Conservation (phyloP, 108 stramenopile genomes). For the Fistulifera pelliculosa region DNA sequence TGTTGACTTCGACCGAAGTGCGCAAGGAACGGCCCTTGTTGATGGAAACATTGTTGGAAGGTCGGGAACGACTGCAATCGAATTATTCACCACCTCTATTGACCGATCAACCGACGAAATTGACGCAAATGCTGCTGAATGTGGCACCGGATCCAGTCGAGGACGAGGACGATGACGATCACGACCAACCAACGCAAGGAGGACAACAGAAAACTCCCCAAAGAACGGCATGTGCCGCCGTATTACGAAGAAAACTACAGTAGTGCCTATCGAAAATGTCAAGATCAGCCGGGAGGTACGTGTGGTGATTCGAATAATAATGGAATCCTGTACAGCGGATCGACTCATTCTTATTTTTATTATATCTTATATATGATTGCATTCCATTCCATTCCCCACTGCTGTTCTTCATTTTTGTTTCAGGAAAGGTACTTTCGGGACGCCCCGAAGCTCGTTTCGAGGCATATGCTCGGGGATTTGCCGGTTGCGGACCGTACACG, state of each 20-base stretch:
- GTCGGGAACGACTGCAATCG: conserved; percentile 45
- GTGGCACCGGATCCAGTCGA: conserved; percentile 18
- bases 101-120: conserved; percentile 16
- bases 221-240: conserved; percentile 7
- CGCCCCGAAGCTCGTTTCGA: conserved; percentile 73
- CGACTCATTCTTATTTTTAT: background rate
- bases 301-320: background rate
- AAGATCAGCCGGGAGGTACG: conserved; percentile 73
- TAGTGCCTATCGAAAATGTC: conserved; percentile 67
- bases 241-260: conserved; percentile 58
- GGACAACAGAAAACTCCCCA: conserved; percentile 8
- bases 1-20: conserved; percentile 37
- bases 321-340: background rate
- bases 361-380: conserved; percentile 10
- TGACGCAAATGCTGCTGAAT: conserved; percentile 45
- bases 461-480: conserved; percentile 79
- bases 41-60: conserved; percentile 60
- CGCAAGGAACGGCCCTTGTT: conserved; percentile 54
- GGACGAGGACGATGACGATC: conserved; percentile 25
- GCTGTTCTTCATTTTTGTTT: conserved; percentile 2
- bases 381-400: background rate
- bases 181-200: conserved; percentile 13
- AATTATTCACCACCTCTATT: conserved; percentile 24
- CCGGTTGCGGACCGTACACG: conserved; percentile 50
- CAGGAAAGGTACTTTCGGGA: conserved; percentile 56